phyloP scores from a whole-genome alignment of 2,329 filamentous ascomycete species.

The Colletotrichum chlorophyti region DNA sequence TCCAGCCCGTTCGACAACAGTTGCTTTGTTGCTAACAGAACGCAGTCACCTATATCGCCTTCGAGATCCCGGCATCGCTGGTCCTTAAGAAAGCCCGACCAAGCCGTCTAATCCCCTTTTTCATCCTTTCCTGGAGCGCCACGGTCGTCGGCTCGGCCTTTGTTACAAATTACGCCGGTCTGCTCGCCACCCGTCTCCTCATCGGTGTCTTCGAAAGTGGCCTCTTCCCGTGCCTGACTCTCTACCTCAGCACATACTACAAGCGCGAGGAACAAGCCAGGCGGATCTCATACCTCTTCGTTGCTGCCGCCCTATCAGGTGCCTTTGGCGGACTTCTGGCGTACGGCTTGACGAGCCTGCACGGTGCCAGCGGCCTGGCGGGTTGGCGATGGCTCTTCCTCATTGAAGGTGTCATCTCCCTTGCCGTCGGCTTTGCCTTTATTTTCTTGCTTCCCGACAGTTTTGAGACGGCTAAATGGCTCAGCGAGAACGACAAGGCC shows the following conservation, averaged over 20 bases:
- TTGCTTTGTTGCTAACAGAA: slow-evolving; percentile 65
- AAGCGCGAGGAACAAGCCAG: slow-evolving; percentile 37
- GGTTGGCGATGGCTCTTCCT: slow-evolving; percentile 60
- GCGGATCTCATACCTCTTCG: slow-evolving; percentile 53
- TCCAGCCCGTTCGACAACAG: slow-evolving; percentile 56
- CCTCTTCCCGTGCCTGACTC: slow-evolving; percentile 55
- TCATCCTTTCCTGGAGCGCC: slow-evolving; percentile 51
- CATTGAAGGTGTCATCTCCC: slow-evolving; percentile 54
- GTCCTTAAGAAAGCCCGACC: slow-evolving; percentile 41
- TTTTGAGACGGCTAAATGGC: slow-evolving; percentile 53
- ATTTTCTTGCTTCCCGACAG: slow-evolving; percentile 44
- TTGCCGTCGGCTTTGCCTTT: slow-evolving; percentile 53
- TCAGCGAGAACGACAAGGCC: slow-evolving; percentile 53
- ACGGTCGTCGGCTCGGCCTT: slow-evolving; percentile 56
- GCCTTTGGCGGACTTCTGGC: slow-evolving; percentile 51
- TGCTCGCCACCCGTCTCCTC: slow-evolving; percentile 52
- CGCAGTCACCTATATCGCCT: slow-evolving; percentile 58
- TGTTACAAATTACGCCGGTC: slow-evolving; percentile 46
- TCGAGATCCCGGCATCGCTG: slow-evolving; percentile 43
- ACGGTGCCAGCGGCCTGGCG: slow-evolving; percentile 45
- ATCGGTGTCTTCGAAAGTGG: slow-evolving; percentile 56
- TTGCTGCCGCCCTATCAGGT: slow-evolving; percentile 48
- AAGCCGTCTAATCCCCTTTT: slow-evolving; percentile 36
- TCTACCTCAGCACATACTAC: slow-evolving; percentile 44
- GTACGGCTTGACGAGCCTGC: slow-evolving; percentile 48